phyloP scores from a whole-genome alignment of 2,329 filamentous ascomycete species.

The Arachnopeziza araneosa region DNA sequence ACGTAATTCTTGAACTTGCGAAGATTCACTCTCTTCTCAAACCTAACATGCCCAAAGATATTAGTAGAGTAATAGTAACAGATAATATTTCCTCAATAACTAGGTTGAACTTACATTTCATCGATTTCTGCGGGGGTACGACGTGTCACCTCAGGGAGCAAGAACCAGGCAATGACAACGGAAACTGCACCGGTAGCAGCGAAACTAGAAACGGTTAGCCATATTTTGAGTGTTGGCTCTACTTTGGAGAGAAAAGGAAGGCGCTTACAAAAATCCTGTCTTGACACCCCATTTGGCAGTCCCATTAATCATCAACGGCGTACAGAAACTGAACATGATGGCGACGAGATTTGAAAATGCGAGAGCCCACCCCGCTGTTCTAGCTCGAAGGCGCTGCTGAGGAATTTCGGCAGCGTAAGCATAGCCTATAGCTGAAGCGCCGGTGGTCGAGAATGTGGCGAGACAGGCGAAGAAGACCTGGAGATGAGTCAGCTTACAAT shows the following conservation, averaged over 20 bases:
- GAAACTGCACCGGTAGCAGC: constrained; percentile 31
- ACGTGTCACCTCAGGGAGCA: constrained; percentile 33
- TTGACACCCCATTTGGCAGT: constrained; percentile 37
- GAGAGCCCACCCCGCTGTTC: constrained; percentile 35
- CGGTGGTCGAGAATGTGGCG: constrained; percentile 38
- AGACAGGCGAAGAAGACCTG: constrained; percentile 39
- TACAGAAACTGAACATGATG: constrained; percentile 41
- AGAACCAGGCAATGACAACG: constrained; percentile 33
- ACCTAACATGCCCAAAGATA: constrained; percentile 11
- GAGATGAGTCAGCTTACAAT: background rate
- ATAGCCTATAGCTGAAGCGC: constrained; percentile 38
- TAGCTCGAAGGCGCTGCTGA: constrained; percentile 36
- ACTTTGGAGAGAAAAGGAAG: background rate
- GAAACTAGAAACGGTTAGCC: constrained; percentile 24
- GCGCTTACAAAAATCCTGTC: constrained; percentile 39
- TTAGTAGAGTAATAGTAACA: too few species aligned
- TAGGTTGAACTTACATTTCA: constrained; percentile 31
- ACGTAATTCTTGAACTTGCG: constrained; percentile 34
- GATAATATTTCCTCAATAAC: too few species aligned
- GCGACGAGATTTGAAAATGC: constrained; percentile 36
- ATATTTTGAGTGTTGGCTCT: background rate
- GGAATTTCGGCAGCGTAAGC: constrained; percentile 39
- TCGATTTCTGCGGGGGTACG: constrained; percentile 35
- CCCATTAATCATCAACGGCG: constrained; percentile 40
- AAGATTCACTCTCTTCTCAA: constrained; percentile 33